A percentile compares a stretch with the other conserved stretches of the same genome.
These are phyloP conservation scores for Aspergillus ellipticus DNA, from an alignment of 495 filamentous ascomycete species.

Conservation along the genomic window DNA sequence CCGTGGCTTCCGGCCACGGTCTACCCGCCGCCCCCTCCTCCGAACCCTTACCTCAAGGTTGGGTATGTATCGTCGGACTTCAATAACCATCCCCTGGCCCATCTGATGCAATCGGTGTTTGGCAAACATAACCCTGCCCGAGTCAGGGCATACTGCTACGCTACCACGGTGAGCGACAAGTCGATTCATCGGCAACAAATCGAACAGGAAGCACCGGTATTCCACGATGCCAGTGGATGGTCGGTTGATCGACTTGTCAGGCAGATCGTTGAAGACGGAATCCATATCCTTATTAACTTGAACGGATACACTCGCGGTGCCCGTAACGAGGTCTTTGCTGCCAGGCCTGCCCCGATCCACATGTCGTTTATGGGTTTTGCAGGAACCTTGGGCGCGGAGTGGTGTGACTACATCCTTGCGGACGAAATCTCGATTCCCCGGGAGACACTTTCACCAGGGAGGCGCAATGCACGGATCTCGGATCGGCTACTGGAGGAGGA, in stretches of 20 bases:
- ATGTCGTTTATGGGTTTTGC: slow-evolving; percentile 99
- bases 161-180: slow-evolving; percentile 89
- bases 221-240: slow-evolving; percentile 86
- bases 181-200: slow-evolving; percentile 93
- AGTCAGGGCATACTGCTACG: slow-evolving; percentile 89
- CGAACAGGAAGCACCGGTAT: slow-evolving; percentile 88
- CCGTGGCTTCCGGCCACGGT: slow-evolving; percentile 82
- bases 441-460: slow-evolving; percentile 73
- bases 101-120: slow-evolving; percentile 99
- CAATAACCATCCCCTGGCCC: slow-evolving; percentile 96
- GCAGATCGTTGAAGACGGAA: slow-evolving; percentile 87
- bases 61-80: slow-evolving; percentile 98
- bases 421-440: slow-evolving; percentile 83
- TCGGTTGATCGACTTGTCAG: slow-evolving; percentile 77
- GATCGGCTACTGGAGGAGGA: slow-evolving; percentile 69
- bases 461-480: slow-evolving; percentile 67
- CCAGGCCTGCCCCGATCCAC: slow-evolving; percentile 89
- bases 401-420: slow-evolving; percentile 97
- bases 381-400: slow-evolving; percentile 92
- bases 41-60: slow-evolving; percentile 76
- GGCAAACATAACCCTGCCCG: slow-evolving; percentile 73
- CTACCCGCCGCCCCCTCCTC: slow-evolving; percentile 79
- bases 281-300: slow-evolving; percentile 95
- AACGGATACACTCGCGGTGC: slow-evolving; percentile 97
- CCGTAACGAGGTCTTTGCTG: slow-evolving; percentile 96